Conservation (phyloP, 2,329 filamentous ascomycete species). For the Metarhizium anisopliae region DNA sequence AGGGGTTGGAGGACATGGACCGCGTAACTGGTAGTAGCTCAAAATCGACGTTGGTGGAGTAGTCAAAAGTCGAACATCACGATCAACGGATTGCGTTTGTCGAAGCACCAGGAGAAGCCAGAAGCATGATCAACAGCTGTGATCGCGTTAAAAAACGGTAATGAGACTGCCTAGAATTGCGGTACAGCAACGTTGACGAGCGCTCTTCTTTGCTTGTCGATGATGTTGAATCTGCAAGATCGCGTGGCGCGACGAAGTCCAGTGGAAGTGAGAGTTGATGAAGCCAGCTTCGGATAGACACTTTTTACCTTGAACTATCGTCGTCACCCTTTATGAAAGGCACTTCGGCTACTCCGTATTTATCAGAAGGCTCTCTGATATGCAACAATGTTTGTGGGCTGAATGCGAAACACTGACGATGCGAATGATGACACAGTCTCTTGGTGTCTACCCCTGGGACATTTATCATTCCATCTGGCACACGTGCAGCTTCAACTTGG, state of each 20-base stretch:
- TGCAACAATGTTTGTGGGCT: neutral
- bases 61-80: constrained; percentile 1
- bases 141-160: neutral
- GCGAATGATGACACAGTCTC: neutral
- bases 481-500: too few species aligned
- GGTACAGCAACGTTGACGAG: neutral
- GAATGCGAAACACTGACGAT: neutral
- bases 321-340: neutral
- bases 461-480: neutral
- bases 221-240: neutral
- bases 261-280: neutral
- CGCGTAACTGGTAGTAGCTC: neutral
- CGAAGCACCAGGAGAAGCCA: neutral
- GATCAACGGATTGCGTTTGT: neutral
- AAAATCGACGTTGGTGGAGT: neutral
- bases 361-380: neutral
- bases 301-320: neutral
- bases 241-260: neutral
- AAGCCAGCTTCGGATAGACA: neutral
- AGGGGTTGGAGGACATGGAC: constrained; percentile 21
- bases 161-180: neutral
- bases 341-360: neutral
- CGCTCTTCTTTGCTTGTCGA: neutral
- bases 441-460: neutral
- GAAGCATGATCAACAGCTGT: neutral